A percentile compares a stretch with the other conserved stretches of the same genome.
These are phyloP conservation scores for Trametes sp. DNA, from an alignment of 1,284 basidiomycete species.

Conservation along the genomic window DNA sequence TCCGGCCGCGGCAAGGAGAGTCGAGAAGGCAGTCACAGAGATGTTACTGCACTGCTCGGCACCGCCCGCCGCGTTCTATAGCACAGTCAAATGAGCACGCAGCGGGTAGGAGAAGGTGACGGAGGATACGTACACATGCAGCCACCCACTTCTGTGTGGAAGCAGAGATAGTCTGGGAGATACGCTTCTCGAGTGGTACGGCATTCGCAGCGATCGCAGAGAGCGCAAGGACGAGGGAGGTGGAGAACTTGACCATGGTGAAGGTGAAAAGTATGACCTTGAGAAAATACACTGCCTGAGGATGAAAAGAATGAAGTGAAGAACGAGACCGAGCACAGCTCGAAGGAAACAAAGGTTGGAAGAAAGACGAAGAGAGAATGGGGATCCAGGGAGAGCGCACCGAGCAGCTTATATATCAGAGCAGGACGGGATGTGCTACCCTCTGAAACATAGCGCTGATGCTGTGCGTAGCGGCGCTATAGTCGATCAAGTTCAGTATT, in stretches of 20 bases:
- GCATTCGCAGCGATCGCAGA: slow-evolving; percentile 23
- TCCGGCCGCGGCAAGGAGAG: slow-evolving; percentile 62
- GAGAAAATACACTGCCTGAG: background rate
- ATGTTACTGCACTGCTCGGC: slow-evolving; percentile 31
- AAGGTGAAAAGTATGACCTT: background rate
- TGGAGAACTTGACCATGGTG: slow-evolving; percentile 32
- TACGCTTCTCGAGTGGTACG: slow-evolving; percentile 39
- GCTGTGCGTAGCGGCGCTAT: background rate
- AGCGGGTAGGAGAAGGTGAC: background rate
- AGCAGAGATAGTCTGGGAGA: slow-evolving; percentile 43
- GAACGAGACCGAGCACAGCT: slow-evolving; percentile 16
- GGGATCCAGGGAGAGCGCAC: background rate
- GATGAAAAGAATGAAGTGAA: slow-evolving; percentile 5
- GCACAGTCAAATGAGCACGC: background rate
- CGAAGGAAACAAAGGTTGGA: slow-evolving; percentile 5
- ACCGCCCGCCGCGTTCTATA: slow-evolving; percentile 3
- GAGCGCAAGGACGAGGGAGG: slow-evolving; percentile 23
- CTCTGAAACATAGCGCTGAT: background rate
- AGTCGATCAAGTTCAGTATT: no score
- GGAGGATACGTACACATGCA: slow-evolving; percentile 40
- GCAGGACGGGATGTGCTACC: background rate
- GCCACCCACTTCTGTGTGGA: slow-evolving; percentile 44
- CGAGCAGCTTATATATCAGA: background rate
- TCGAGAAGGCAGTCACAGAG: slow-evolving; percentile 57
- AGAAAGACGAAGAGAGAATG: slow-evolving; percentile 17